Conservation (phyloP, 2,329 filamentous ascomycete species). For the Cladosporium sp. region DNA sequence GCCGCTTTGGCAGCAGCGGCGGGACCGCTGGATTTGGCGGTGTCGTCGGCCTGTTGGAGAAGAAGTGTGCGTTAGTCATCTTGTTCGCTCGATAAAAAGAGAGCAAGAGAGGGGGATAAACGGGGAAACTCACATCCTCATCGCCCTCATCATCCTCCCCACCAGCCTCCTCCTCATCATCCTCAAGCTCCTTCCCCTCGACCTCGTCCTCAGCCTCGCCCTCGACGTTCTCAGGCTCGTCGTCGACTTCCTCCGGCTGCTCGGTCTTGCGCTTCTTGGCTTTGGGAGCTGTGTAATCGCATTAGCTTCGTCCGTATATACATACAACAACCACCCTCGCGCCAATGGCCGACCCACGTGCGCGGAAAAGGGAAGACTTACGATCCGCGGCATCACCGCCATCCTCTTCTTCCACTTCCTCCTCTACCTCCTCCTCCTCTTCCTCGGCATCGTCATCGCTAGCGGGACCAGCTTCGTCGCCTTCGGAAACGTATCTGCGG, state of each 20-base stretch:
- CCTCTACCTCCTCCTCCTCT: constrained; percentile 16
- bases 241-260: constrained; percentile 20
- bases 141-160: constrained; percentile 20
- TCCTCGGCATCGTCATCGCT: constrained; percentile 16
- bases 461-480: constrained; percentile 5
- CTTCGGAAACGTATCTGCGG: constrained; percentile 9
- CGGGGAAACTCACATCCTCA: constrained; percentile 16
- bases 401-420: background rate
- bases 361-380: no score
- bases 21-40: constrained; percentile 24
- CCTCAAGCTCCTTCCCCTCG: constrained; percentile 18
- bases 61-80: background rate
- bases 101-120: background rate
- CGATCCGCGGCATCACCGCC: constrained; percentile 6
- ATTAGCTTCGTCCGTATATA: background rate
- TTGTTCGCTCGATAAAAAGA: background rate
- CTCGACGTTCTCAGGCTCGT: constrained; percentile 18
- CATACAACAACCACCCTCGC: no score
- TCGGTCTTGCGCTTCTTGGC: constrained; percentile 28
- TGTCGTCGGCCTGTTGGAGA: constrained; percentile 21
- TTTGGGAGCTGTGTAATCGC: constrained; percentile 18
- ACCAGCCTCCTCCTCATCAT: constrained; percentile 18
- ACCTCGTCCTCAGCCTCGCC: constrained; percentile 17
- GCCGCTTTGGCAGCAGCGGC: constrained; percentile 27
- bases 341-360: no score